phyloP scores from a whole-genome alignment of 306 rosid species.

The Trifolium subterraneum region DNA sequence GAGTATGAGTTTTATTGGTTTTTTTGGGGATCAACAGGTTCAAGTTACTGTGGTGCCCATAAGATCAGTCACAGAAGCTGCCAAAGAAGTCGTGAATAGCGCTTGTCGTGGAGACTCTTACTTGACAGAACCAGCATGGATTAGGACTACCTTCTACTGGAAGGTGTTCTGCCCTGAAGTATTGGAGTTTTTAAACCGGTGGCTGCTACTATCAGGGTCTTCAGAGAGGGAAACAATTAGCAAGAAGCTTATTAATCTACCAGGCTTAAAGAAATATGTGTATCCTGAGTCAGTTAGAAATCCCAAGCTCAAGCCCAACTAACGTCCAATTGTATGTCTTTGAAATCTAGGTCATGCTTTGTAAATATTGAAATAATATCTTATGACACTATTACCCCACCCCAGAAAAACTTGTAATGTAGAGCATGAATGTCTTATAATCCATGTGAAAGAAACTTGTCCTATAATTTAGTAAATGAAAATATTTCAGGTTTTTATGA shows the following conservation, averaged over 20 bases:
- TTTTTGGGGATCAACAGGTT: constrained; percentile 38
- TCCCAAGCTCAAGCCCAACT: constrained; percentile 43
- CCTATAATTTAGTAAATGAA: not conserved
- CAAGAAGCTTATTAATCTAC: constrained; percentile 56
- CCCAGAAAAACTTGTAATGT: not conserved
- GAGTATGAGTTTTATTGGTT: not conserved
- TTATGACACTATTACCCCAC: not conserved
- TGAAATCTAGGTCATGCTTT: constrained; percentile 5
- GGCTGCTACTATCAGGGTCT: constrained; percentile 41
- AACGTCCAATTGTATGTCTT: not conserved
- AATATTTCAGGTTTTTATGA: not conserved
- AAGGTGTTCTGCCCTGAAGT: constrained; percentile 55
- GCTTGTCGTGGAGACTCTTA: constrained; percentile 60
- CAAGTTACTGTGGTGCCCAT: constrained; percentile 52
- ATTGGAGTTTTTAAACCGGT: constrained; percentile 45
- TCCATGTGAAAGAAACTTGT: too few relatives aligned
- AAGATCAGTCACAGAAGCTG: constrained; percentile 48
- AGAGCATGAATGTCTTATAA: not conserved
- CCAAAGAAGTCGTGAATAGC: constrained; percentile 57
- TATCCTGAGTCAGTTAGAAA: constrained; percentile 48
- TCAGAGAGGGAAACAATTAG: constrained; percentile 51
- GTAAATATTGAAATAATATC: constrained; percentile 13
- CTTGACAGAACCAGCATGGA: constrained; percentile 63
- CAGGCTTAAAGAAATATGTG: constrained; percentile 47
- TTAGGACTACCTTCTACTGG: constrained; percentile 50